Evolutionary conservation across 352 stramenopile genomes (phyloP).

Genomic region (Phytopythium aichiense): DNA sequence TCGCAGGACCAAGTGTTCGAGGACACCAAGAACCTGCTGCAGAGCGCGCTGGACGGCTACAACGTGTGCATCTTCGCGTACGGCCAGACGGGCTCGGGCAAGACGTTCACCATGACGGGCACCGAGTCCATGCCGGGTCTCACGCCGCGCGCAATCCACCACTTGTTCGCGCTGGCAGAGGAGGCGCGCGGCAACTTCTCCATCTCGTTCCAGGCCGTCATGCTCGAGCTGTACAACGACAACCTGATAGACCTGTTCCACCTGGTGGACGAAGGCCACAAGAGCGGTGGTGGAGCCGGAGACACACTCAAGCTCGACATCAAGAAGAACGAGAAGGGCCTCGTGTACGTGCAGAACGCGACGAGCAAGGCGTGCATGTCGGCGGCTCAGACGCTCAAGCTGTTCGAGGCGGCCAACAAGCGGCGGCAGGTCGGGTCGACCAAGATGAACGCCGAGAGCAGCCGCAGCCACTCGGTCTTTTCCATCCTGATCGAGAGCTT

Average conservation of each 20-base stretch:
- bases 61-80: conserved; percentile 95
- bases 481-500: conserved; percentile 85
- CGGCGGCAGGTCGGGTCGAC: conserved; percentile 88
- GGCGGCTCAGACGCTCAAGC: conserved; percentile 68
- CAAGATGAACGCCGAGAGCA: conserved; percentile 93
- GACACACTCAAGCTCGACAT: conserved; percentile 87
- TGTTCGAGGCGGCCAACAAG: conserved; percentile 88
- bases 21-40: conserved; percentile 90
- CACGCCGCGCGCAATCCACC: conserved; percentile 83
- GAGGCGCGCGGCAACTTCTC: conserved; percentile 41
- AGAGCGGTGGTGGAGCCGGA: conserved; percentile 11
- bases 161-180: conserved; percentile 77
- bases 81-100: conserved; percentile 90
- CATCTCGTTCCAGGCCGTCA: conserved; percentile 81
- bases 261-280: conserved; percentile 59
- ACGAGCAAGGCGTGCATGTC: conserved; percentile 70
- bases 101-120: conserved; percentile 94
- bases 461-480: conserved; percentile 89
- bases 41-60: conserved; percentile 89
- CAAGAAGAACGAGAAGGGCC: conserved; percentile 91
- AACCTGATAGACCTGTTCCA: conserved; percentile 86
- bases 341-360: conserved; percentile 89
- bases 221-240: conserved; percentile 94
- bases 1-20: conserved; percentile 89
- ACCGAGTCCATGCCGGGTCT: conserved; percentile 66